Percentiles rank a stretch among this genome's conserved stretches.
These are phyloP conservation scores for Vaucheria bursata DNA, from an alignment of 352 stramenopile species.

Conservation along the genomic window DNA sequence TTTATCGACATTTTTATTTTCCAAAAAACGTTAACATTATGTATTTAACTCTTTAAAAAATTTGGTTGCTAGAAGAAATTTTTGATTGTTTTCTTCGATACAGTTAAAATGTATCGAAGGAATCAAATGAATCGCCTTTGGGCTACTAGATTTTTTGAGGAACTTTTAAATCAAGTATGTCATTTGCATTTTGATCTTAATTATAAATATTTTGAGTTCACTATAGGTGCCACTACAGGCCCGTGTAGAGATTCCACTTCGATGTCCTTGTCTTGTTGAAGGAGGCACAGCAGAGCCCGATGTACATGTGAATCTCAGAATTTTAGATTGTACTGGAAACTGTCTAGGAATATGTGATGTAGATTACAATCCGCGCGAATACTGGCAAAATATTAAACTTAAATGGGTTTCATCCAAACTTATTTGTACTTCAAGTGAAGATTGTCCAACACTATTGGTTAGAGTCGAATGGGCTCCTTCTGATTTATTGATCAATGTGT, in stretches of 20 bases:
- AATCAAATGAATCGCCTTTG: too few species aligned
- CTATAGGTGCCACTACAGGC: background rate
- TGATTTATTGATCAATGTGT: slow-evolving; percentile 21
- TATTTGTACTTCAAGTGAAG: background rate
- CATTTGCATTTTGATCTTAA: too few species aligned
- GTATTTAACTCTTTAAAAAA: too few species aligned
- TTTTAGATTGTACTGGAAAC: background rate
- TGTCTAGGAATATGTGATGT: background rate
- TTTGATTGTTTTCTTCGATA: too few species aligned
- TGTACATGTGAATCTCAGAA: background rate
- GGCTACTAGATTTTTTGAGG: too few species aligned
- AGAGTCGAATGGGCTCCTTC: slow-evolving; percentile 23
- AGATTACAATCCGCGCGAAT: background rate
- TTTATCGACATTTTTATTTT: too few species aligned
- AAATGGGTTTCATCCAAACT: too few species aligned
- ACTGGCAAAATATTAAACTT: background rate
- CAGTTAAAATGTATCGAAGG: too few species aligned
- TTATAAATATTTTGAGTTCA: too few species aligned
- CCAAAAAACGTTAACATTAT: too few species aligned
- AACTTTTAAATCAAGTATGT: too few species aligned
- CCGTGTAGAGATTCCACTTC: background rate
- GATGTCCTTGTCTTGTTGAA: background rate
- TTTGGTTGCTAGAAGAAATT: too few species aligned
- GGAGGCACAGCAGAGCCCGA: background rate
- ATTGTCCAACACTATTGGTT: slow-evolving; percentile 9